Base-by-base conservation (phyloP, 1,139 yeast species). In the Yamadazyma atmosphaerica region DNA sequence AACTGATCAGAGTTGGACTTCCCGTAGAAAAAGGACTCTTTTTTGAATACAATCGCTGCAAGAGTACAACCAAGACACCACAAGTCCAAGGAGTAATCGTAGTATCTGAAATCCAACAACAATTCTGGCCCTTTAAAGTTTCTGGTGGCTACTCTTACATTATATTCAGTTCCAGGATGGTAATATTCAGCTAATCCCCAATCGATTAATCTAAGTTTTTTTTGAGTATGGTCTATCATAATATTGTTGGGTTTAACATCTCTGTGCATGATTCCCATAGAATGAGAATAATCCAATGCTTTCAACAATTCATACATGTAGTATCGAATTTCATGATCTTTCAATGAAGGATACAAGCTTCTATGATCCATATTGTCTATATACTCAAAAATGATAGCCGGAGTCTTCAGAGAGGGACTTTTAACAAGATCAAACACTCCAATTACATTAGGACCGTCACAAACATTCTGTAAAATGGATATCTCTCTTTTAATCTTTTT, bases 151-250 rank as follows among this genome's bases (percentile, higher is more conserved):
- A 92, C 98, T 48, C 98, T 79, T 22, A 90, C 98, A 54, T 92
- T 92, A 61, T 89, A 92, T 54, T 88, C 96, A 48, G 86, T 87
- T 15, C 95, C 95, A 8, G 88, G 86, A 58, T 92, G 98, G 60
- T 92, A 92, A 57, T 89, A 90, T 61, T 92, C 98, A 4, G 98
- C 98, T 43, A 92, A 72, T 10, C 98, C 98, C 98, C 98, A 92
- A 68, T 92, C 98, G 50, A 92, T 92, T 45, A 92, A 74, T 48
- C 96, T 78, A 49, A 92, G 69, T 46, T 68, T 70, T 51, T 77
- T 77, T 47, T 74, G 74, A 38, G 79, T 78, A 51, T 90, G 98
- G 60, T 92, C 98, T 55, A 92, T 92, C 97, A 92, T 92, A 36
- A 92, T 92, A 57, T 92, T 92, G 60, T 92, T 97, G 15, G 98